Evolutionary conservation across 768 basidiomycete genomes (phyloP).

Genomic region (Kondoa subrosea): DNA sequence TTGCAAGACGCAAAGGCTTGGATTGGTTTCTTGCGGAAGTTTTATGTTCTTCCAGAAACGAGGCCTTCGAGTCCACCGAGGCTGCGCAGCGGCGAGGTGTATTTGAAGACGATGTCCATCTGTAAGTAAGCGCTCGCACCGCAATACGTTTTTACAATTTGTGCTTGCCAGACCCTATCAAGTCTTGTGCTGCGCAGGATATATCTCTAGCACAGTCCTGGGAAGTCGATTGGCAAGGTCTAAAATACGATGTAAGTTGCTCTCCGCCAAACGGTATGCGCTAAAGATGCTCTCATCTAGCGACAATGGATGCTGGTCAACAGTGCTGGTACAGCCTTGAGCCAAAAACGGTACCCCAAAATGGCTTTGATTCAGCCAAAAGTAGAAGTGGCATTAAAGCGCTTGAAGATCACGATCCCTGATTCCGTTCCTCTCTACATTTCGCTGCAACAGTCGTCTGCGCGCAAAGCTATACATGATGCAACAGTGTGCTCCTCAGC

Average conservation of each 20-base stretch:
- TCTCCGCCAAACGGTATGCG: too few relatives aligned
- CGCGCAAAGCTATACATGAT: background rate
- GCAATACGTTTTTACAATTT: constrained; percentile 6
- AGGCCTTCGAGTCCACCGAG: background rate
- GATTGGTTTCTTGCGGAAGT: constrained; percentile 22
- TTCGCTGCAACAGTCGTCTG: background rate
- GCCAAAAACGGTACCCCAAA: constrained; percentile 24
- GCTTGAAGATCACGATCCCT: constrained; percentile 11
- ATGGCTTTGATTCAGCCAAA: constrained; percentile 25
- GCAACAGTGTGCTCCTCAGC: background rate
- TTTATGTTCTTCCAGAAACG: constrained; percentile 18
- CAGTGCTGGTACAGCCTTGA: constrained; percentile 18
- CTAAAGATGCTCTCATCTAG: too few relatives aligned
- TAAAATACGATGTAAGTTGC: constrained; percentile 25
- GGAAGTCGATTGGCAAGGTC: constrained; percentile 22
- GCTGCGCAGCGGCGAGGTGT: too few relatives aligned
- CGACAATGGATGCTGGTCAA: constrained; percentile 26
- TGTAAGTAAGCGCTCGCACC: background rate
- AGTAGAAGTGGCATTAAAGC: constrained; percentile 7
- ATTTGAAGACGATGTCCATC: background rate
- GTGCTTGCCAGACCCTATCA: constrained; percentile 25
- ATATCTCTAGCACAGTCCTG: constrained; percentile 17
- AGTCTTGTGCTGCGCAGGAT: constrained; percentile 22
- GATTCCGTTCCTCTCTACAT: constrained; percentile 19
- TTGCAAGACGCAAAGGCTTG: constrained; percentile 21